Evolutionary conservation across 306 rosid genomes (phyloP).

Genomic region (Pyrus pyrifolia): DNA sequence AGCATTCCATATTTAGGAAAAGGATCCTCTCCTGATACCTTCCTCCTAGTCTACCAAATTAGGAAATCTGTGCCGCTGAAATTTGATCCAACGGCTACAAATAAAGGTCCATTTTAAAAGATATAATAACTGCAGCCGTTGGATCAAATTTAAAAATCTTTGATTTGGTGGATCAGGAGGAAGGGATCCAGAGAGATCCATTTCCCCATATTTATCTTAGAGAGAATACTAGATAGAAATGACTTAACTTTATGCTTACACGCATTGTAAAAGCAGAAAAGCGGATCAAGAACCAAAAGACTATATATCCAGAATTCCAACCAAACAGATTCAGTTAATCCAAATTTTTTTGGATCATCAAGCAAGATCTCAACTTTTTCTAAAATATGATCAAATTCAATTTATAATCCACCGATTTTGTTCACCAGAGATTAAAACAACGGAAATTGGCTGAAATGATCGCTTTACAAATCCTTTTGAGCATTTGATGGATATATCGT

Average conservation of each 20-base stretch:
- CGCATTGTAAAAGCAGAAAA: neutral
- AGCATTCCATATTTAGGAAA: neutral
- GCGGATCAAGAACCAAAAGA: neutral
- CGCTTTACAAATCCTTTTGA: too few species aligned
- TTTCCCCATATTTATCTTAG: neutral
- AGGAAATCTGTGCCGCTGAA: fast-evolving
- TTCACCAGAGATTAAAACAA: neutral
- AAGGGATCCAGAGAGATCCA: too few species aligned
- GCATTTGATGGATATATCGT: too few species aligned
- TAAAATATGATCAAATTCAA: neutral
- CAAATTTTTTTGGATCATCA: neutral
- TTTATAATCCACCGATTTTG: neutral
- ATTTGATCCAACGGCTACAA: too few species aligned
- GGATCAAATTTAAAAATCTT: too few species aligned
- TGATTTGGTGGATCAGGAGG: too few species aligned
- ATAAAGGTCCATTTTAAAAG: fast-evolving
- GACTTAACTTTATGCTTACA: neutral
- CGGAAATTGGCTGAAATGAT: too few species aligned
- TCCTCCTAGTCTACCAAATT: too few species aligned
- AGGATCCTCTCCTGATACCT: too few species aligned
- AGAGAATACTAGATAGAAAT: neutral
- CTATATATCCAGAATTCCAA: neutral
- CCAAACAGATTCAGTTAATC: neutral
- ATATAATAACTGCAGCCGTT: too few species aligned
- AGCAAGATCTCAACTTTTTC: neutral